A percentile compares a stretch with the other conserved stretches of the same genome.
phyloP scores from a whole-genome alignment of 75 land plant species.

The Pinus albicaulis region DNA sequence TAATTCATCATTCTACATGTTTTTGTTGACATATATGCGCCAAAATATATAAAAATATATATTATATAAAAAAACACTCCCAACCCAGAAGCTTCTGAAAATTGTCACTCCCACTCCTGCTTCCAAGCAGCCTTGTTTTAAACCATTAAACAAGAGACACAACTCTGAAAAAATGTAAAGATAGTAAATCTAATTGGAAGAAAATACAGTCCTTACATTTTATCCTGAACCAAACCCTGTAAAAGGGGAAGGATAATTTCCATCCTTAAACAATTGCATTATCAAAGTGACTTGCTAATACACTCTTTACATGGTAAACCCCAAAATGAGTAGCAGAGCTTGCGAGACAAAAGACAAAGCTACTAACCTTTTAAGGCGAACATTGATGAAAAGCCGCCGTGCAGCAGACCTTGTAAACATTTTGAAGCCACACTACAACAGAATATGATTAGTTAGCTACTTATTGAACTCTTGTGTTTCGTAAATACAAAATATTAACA shows the following conservation, averaged over 20 bases:
- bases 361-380: slow-evolving; percentile 76
- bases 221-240: too few relatives aligned
- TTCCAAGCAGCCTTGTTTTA: too few relatives aligned
- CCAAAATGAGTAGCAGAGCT: neutral
- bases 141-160: too few relatives aligned
- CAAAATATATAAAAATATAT: too few relatives aligned
- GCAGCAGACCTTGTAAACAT: slow-evolving; percentile 98
- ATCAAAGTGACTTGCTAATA: neutral
- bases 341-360: neutral
- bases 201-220: too few relatives aligned
- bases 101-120: too few relatives aligned
- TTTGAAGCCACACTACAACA: slow-evolving; percentile 95
- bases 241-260: neutral
- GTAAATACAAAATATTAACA: neutral
- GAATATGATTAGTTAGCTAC: neutral
- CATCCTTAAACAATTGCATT: neutral
- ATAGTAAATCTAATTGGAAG: too few relatives aligned
- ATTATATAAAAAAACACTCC: too few relatives aligned
- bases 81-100: too few relatives aligned
- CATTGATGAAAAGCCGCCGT: slow-evolving; percentile 74
- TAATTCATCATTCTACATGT: too few relatives aligned
- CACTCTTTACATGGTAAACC: neutral
- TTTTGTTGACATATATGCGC: too few relatives aligned
- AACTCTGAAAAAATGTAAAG: too few relatives aligned
- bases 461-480: neutral